A percentile compares a stretch with the other conserved stretches of the same genome.
phyloP scores from a whole-genome alignment of 306 rosid genomes.

The Carpinus viminea region DNA sequence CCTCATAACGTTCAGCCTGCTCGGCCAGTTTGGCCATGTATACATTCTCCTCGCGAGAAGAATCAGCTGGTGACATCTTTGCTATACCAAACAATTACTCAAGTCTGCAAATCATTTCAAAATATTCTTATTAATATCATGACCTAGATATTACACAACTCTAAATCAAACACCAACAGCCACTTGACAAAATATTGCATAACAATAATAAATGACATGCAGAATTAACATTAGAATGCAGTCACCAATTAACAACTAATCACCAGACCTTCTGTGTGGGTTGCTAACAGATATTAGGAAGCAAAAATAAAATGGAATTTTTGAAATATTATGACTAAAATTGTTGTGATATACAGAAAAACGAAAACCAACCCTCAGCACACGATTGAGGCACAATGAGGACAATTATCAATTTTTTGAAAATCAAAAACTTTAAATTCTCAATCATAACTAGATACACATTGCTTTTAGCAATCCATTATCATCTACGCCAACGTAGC shows the following conservation, averaged over 20 bases:
- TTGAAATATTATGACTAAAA: background rate
- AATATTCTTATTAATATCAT: background rate
- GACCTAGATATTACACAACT: background rate
- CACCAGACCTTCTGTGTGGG: background rate
- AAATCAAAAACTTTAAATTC: constrained; percentile 8
- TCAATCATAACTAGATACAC: background rate
- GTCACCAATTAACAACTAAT: background rate
- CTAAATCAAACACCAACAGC: background rate
- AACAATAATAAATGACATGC: background rate
- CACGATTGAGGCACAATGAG: no score
- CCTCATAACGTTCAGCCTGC: constrained; percentile 91
- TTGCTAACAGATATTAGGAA: constrained; percentile 11
- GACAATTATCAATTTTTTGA: background rate
- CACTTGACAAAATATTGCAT: background rate
- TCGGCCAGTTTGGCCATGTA: constrained; percentile 94
- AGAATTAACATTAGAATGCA: no score
- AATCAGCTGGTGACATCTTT: constrained; percentile 51
- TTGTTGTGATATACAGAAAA: background rate
- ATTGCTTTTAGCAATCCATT: background rate
- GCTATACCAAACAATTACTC: background rate
- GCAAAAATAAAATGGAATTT: background rate
- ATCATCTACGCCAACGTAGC: background rate
- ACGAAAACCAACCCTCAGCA: background rate
- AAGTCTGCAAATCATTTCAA: constrained; percentile 15
- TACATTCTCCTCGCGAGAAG: constrained; percentile 83